Percentiles rank a stretch among this genome's conserved stretches.
These are phyloP conservation scores for Suillus clintonianus DNA, from an alignment of 768 basidiomycete species.

Conservation along the genomic window DNA sequence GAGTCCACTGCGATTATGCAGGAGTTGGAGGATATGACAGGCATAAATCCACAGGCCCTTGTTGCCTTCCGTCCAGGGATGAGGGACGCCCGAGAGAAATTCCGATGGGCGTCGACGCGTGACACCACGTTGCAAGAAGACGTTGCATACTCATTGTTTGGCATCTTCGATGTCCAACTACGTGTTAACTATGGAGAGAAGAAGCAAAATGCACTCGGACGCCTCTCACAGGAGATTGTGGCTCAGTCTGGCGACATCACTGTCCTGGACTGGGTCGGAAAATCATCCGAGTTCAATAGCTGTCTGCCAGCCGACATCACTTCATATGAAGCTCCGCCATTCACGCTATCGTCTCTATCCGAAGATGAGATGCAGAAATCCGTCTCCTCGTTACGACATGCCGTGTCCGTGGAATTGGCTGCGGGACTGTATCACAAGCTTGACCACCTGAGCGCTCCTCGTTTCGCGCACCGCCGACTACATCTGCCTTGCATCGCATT, in stretches of 20 bases:
- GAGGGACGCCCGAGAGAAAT: no score
- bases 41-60: neutral
- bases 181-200: conserved; percentile 14
- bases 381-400: neutral
- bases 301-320: neutral
- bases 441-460: neutral
- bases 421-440: neutral
- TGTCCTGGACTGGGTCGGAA: conserved; percentile 4
- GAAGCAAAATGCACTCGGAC: conserved; percentile 1
- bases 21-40: neutral
- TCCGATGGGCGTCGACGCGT: no score
- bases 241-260: conserved; percentile 1
- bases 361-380: neutral
- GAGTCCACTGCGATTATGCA: neutral
- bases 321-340: neutral
- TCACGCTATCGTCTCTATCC: neutral
- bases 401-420: neutral
- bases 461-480: neutral
- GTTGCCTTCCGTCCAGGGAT: no score
- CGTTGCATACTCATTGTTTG: neutral
- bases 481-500: neutral
- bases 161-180: conserved; percentile 4
- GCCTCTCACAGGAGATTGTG: conserved; percentile 1
- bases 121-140: no score
- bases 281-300: neutral